Percentiles rank a stretch among this genome's conserved stretches.
These are phyloP conservation scores for Neocallimastix lanati DNA, from an alignment of 192 early-diverging fungal genomes.

Conservation along the genomic window DNA sequence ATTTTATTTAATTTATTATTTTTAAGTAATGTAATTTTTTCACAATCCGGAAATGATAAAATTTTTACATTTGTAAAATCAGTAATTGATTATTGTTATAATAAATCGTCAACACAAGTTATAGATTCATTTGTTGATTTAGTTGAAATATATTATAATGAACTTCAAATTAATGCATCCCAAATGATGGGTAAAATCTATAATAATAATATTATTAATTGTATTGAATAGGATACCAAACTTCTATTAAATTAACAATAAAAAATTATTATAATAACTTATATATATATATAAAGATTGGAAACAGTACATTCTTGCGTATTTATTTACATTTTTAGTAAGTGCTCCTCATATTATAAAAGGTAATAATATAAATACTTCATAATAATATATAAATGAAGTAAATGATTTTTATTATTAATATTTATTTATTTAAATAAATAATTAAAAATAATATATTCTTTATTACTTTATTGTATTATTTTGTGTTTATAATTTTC, in stretches of 20 bases:
- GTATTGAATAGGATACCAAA: too few species aligned
- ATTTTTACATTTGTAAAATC: not conserved
- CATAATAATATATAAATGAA: too few species aligned
- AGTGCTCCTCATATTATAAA: not conserved
- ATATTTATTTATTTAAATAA: too few species aligned
- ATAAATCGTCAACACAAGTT: not conserved
- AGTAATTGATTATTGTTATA: not conserved
- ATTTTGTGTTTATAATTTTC: too few species aligned
- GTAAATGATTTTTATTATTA: too few species aligned
- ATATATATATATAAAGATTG: not conserved
- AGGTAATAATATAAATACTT: too few species aligned
- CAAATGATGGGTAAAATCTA: not conserved
- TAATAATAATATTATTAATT: too few species aligned
- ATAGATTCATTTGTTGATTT: not conserved
- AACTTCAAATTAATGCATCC: not conserved
- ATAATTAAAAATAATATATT: too few species aligned
- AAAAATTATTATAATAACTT: too few species aligned
- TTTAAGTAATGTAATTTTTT: not conserved
- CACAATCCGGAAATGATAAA: not conserved
- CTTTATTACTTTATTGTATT: too few species aligned
- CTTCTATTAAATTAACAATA: too few species aligned
- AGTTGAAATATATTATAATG: not conserved
- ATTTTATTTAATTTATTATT: too few species aligned
- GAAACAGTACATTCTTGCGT: not conserved
- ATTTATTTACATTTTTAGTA: not conserved